Base-by-base conservation (phyloP, 2,329 filamentous ascomycete species). In the Penicillium sp. region DNA sequence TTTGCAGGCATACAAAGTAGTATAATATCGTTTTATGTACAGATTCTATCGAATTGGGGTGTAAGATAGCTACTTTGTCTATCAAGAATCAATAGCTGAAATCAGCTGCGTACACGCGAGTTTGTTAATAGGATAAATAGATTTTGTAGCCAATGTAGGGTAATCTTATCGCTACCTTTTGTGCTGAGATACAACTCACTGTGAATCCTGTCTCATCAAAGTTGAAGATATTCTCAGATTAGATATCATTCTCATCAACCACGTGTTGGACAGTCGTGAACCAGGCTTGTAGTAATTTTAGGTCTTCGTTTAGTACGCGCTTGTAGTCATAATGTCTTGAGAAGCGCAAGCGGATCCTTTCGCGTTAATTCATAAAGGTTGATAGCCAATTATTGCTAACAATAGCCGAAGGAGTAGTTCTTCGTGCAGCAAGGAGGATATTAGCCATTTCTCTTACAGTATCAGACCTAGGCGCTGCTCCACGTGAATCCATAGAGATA, bases 361-460 rank as follows among this genome's bases (percentile, higher is more conserved):
- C 18, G 14, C 9, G 18, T 3, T 18, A 3, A 21, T 40, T 8
- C 3, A 40, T 19, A 23, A 40, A 40, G 36, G 36, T 23, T 40
- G 18, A 40, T 40, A 23, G 3, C 18, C 9, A 40, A 40, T 40
- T 40, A 4, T 11, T 23, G 7, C 36, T n/a, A n/a, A n/a, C 3
- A 7, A 11, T 40, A 40, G 36, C 8, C 18, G 14, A 23, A 9
- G 33, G 16, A 3, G 26, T 54, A 3, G 36, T 37, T 16, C 34
- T 28, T 13, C 21, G 28, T 0, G 13, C 11, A 3, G 44, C 28
- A 1, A 56, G 51, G 18, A 62, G 37, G 23, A 58, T 37, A 54
- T 56, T 48, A 5, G 57, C 55, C 34, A 53, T 56, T 36, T 56
- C 48, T 51, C 14, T 23, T 3, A 60, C 31, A 43, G 39, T 51